Percentiles rank a stretch among this genome's conserved stretches.
Conservation (phyloP, 1,284 basidiomycete genomes). For the Apiotrichum siamense region DNA sequence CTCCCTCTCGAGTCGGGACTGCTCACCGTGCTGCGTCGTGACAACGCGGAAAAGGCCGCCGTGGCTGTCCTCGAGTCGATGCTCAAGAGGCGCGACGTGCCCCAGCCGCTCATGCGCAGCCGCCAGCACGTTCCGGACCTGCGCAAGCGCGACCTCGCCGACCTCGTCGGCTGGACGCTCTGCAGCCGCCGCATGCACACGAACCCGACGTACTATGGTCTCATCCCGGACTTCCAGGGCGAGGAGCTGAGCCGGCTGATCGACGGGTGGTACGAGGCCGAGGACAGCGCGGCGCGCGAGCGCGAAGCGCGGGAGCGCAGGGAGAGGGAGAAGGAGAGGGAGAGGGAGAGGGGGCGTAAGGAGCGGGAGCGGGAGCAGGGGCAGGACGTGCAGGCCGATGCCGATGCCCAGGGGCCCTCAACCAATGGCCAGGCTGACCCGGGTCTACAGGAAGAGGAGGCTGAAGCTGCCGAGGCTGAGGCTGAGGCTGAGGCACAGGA, state of each 20-base stretch:
- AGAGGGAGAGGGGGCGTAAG: not conserved
- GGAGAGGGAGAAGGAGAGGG: not conserved
- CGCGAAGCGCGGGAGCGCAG: not conserved
- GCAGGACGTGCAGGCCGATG: too few relatives aligned
- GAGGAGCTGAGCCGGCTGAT: conserved; percentile 64
- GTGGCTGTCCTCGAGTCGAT: conserved; percentile 13
- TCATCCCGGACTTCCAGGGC: conserved; percentile 48
- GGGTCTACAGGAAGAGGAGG: too few relatives aligned
- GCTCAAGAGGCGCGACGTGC: conserved; percentile 24
- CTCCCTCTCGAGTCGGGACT: conserved; percentile 81
- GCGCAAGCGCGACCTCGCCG: conserved; percentile 64
- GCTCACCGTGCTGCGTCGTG: conserved; percentile 35
- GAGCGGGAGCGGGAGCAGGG: not conserved
- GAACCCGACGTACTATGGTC: conserved; percentile 85
- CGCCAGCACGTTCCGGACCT: conserved; percentile 42
- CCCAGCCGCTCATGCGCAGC: conserved; percentile 20
- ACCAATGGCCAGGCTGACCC: too few relatives aligned
- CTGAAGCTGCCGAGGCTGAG: not conserved
- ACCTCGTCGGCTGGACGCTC: conserved; percentile 75
- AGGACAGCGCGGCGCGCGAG: conserved; percentile 3
- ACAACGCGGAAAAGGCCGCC: not conserved
- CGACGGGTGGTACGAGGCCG: conserved; percentile 49
- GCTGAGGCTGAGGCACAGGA: not conserved
- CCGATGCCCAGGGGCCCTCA: too few relatives aligned
- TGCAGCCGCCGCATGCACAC: conserved; percentile 62